Base-by-base conservation (phyloP, 1,284 basidiomycete genomes). In the Pseudozyma thailandica region DNA sequence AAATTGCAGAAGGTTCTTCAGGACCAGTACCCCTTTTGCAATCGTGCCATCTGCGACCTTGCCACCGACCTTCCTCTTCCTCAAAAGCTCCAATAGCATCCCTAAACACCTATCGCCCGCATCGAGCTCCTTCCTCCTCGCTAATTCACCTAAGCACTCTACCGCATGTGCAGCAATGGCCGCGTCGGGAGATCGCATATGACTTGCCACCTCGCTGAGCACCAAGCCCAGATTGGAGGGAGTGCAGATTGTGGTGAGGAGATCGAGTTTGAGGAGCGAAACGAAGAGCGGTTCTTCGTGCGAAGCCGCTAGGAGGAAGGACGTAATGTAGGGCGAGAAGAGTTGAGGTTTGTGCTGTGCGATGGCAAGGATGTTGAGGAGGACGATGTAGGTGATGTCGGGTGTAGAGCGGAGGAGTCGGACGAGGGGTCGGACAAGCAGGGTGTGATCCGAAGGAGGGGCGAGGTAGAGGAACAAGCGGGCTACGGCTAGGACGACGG, bases 211-310 rank as follows among this genome's bases (percentile, higher is more conserved):
- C 43, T 78, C 76, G 9, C 59, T 46, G 26, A 72, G 46, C 1
- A 73, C 41, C 10, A 63, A 30, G 5, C 37, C 33, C 12, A 66
- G 61, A 15, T 62, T 65, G 42, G 25, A 25, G 0, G 35, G 18
- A 25, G 54, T 63, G 46, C 59, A 74, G 18, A 74, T 12, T 18
- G 44, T 49, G 10, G 75, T 65, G 15, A 80, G 45, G 2, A 77
- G 49, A 20, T 74, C 69, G 18, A 80, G 63, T 41, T 80, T 80
- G 52, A 70, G 64, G 12, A 62, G 49, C 25, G 75, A 75, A 16
- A 79, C 37, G 44, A 72, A 70, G 44, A 55, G 39, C 1, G 78
- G 75, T 46, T 80, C 78, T 12, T 62, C 42, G 44, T 70, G 64
- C 16, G 74, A 65, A 7, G 75, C 57, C 6, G 72, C 71, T 10